Evolutionary conservation across 768 basidiomycete genomes (phyloP).

Genomic region (Leucosporidium scottii): DNA sequence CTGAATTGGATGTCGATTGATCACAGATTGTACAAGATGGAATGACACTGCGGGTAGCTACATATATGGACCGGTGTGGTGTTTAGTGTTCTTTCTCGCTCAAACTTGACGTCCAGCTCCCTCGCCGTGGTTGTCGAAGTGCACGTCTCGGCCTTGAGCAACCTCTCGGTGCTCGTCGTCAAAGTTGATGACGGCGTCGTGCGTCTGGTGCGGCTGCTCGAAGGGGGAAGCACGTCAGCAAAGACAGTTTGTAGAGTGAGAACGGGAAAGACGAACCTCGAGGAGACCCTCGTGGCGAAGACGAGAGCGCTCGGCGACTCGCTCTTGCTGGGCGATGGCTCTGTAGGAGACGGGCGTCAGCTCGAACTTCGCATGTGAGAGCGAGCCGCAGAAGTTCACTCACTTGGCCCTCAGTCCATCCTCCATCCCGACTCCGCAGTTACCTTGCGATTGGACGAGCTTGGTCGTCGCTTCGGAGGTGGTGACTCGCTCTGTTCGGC

Average conservation of each 20-base stretch:
- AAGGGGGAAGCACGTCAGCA: neutral
- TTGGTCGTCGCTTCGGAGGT: neutral
- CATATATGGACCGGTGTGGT: too few species aligned
- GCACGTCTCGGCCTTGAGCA: neutral
- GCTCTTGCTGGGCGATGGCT: neutral
- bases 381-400: neutral
- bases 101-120: too few species aligned
- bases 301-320: slow-evolving; percentile 5
- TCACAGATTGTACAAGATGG: too few species aligned
- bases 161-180: neutral
- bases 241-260: neutral
- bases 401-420: neutral
- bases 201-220: neutral
- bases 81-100: too few species aligned
- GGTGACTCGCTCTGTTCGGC: neutral
- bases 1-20: too few species aligned
- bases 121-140: neutral
- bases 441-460: neutral
- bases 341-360: neutral
- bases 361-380: neutral
- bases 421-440: neutral
- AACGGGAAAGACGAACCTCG: neutral
- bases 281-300: neutral
- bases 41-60: too few species aligned
- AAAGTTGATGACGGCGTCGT: neutral